A percentile compares a stretch with the other conserved stretches of the same genome.
Evolutionary conservation across 306 rosid species (phyloP).

Genomic region (Cicer pinnatifidum): DNA sequence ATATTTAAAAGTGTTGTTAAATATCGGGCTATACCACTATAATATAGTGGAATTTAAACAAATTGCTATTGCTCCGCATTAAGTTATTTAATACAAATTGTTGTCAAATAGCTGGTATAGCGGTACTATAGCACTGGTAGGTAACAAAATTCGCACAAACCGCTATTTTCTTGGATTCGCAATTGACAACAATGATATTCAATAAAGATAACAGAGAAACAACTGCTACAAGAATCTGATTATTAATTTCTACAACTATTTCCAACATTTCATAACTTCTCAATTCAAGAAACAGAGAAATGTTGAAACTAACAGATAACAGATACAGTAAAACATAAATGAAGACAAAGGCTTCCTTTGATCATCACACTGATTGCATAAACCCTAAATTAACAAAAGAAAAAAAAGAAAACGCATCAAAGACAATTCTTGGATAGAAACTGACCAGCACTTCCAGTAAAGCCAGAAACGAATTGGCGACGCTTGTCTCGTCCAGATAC

Average conservation of each 20-base stretch:
- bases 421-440: constrained; percentile 13
- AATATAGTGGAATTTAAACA: too few species aligned
- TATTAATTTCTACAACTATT: not conserved
- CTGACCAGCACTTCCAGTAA: constrained; percentile 96
- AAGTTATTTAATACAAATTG: too few species aligned
- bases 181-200: too few species aligned
- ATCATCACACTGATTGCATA: not conserved
- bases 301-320: not conserved
- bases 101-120: too few species aligned
- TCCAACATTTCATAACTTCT: not conserved
- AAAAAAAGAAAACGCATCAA: not conserved
- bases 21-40: too few species aligned
- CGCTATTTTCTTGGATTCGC: too few species aligned
- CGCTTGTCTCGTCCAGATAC: constrained; percentile 89
- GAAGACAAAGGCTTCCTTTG: not conserved
- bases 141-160: too few species aligned
- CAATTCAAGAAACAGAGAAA: not conserved
- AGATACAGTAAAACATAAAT: not conserved
- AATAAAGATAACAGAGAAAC: too few species aligned
- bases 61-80: too few species aligned
- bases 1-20: not conserved
- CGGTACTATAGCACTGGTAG: too few species aligned
- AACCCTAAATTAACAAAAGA: constrained; percentile 21
- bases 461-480: constrained; percentile 90
- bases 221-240: not conserved